A percentile compares a stretch with the other conserved stretches of the same genome.
These are phyloP conservation scores for Aspergillus bertholletiae DNA, from an alignment of 495 filamentous ascomycete species.

Conservation along the genomic window DNA sequence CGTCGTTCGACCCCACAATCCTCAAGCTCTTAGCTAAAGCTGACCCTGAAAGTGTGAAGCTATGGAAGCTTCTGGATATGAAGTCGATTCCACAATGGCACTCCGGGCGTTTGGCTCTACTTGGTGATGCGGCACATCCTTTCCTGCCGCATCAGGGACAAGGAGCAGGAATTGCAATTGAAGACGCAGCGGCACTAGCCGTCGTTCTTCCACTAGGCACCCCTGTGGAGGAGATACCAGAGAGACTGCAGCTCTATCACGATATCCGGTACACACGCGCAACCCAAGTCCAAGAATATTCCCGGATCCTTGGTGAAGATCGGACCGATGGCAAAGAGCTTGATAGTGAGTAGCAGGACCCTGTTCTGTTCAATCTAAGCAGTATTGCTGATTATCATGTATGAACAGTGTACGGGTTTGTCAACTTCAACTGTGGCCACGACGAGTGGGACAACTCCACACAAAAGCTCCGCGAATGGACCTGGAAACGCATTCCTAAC, in stretches of 20 bases:
- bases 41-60: constrained; percentile 35
- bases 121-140: constrained; percentile 58
- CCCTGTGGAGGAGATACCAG: constrained; percentile 29
- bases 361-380: too few species aligned
- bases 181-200: constrained; percentile 52
- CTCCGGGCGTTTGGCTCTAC: constrained; percentile 34
- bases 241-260: constrained; percentile 50
- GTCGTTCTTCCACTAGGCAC: constrained; percentile 41
- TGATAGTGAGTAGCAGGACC: too few species aligned
- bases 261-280: constrained; percentile 45
- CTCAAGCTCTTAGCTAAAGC: too few species aligned
- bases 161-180: constrained; percentile 47
- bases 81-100: constrained; percentile 42
- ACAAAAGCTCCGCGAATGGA: constrained; percentile 37
- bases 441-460: constrained; percentile 49
- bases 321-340: constrained; percentile 21
- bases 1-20: too few species aligned
- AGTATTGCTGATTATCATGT: too few species aligned
- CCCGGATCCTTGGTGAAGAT: constrained; percentile 42
- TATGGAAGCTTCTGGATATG: constrained; percentile 54
- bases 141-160: constrained; percentile 49
- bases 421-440: constrained; percentile 49
- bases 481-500: constrained; percentile 26
- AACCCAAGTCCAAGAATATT: constrained; percentile 47
- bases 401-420: constrained; percentile 43